Base-by-base conservation (phyloP, 306 rosid species). In the Quercus cerris region DNA sequence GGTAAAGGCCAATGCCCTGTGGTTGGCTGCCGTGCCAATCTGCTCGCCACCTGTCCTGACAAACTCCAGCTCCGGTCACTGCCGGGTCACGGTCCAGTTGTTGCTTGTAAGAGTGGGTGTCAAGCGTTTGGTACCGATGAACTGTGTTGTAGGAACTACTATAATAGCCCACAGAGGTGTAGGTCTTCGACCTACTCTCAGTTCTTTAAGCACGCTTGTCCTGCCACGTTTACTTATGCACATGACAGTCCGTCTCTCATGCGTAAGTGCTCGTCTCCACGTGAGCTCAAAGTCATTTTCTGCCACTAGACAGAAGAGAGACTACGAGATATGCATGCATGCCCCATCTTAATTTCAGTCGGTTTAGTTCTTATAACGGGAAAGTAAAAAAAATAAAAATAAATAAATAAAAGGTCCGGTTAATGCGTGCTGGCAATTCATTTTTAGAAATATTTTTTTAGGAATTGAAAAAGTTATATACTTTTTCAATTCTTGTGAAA, bases 31-130 rank as follows among this genome's bases (percentile, higher is more conserved):
- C 86, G 87, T 0, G 70, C 75, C 3, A 80, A 91, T 12, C 87
- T 95, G 0, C 86, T 95, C 1, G 85, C 87, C 59, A 84, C 94
- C 20, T 95, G 99, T 76, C 99, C 99, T 0, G 68, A 44, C 0
- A 61, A 12, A 25, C 46, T 95, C 9, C 90, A 87, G 68, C 82
- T 91, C 64, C 90, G 86, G 31, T 77, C 86, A 0, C 89, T 83
- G 0, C 30, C 49, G 6, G 86, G 63, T 27, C 84, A 87, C 6
- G 93, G 91, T 0, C 81, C 75, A 0, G 97, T 95, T 0, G 89
- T 95, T 1, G 99, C 85, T 1, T 95, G 99, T 55, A 93, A 95
- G 90, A 93, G 99, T 55, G 98, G 91, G 12, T 95, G 99, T 61
- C 94, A 93, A 68, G 99, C 99, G 1, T 87, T 88, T 5, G 71